Conservation (phyloP, 2,329 filamentous ascomycete genomes). For the Alternaria ethzedia region DNA sequence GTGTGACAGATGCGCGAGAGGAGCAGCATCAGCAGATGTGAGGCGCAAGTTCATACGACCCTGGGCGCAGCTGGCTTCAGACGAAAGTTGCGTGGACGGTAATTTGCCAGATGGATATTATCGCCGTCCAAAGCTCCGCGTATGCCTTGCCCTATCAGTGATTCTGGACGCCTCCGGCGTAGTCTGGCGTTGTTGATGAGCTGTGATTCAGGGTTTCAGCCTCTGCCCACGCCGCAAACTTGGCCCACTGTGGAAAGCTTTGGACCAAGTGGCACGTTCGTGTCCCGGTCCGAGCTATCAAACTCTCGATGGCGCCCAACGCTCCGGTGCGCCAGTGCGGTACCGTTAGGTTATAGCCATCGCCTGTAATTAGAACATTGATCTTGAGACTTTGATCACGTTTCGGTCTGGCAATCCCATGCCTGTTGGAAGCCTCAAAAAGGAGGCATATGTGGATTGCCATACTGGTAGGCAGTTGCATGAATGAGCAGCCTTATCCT, state of each 20-base stretch:
- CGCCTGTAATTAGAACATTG: slow-evolving; percentile 19
- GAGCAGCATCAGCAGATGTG: slow-evolving; percentile 15
- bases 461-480: slow-evolving; percentile 7
- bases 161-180: slow-evolving; percentile 10
- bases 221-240: slow-evolving; percentile 28
- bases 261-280: slow-evolving; percentile 28
- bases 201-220: slow-evolving; percentile 38
- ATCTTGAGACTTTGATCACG: background rate
- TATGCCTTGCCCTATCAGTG: slow-evolving; percentile 19
- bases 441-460: background rate
- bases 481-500: slow-evolving; percentile 9
- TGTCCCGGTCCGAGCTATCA: slow-evolving; percentile 26
- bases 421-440: background rate
- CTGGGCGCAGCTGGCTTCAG: slow-evolving; percentile 7
- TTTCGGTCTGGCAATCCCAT: background rate
- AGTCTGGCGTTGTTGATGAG: slow-evolving; percentile 17
- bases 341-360: slow-evolving; percentile 31
- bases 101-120: slow-evolving; percentile 7
- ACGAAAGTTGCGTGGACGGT: slow-evolving; percentile 12
- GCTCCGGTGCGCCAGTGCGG: slow-evolving; percentile 20
- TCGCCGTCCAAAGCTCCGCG: background rate
- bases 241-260: slow-evolving; percentile 16
- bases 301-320: slow-evolving; percentile 25
- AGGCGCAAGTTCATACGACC: slow-evolving; percentile 2
- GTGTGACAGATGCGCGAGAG: slow-evolving; percentile 26